A percentile compares a stretch with the other conserved stretches of the same genome.
These are phyloP conservation scores for Kodamaea anthophila DNA, from an alignment of 1,139 yeast species.

Conservation along the genomic window DNA sequence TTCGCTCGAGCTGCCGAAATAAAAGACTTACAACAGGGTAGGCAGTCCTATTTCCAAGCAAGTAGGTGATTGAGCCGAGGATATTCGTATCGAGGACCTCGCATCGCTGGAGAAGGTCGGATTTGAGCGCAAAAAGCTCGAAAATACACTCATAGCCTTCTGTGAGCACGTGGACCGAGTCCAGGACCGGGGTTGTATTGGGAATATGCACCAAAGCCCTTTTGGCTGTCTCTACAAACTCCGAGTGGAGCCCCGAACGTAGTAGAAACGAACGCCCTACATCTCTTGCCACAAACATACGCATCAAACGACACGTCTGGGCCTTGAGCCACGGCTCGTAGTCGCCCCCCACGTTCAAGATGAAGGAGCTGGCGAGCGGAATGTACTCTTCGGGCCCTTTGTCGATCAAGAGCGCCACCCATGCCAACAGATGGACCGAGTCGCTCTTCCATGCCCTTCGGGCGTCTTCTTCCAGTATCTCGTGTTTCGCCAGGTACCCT, in stretches of 20 bases:
- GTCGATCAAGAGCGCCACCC: constrained; percentile 25
- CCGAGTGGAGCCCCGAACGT: constrained; percentile 35
- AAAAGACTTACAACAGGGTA: constrained; percentile 10
- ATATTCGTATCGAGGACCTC: constrained; percentile 19
- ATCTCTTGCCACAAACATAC: constrained; percentile 4
- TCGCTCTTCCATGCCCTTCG: constrained; percentile 28
- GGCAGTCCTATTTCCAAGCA: constrained; percentile 8
- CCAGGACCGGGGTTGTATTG: constrained; percentile 29
- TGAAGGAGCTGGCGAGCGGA: constrained; percentile 46
- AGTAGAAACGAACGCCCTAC: constrained; percentile 9
- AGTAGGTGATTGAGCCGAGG: constrained; percentile 18
- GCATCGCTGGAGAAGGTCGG: constrained; percentile 9
- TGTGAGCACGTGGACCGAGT: constrained; percentile 18
- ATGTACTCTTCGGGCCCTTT: constrained; percentile 13
- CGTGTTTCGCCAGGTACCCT: constrained; percentile 20
- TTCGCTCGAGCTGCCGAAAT: constrained; percentile 11
- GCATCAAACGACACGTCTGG: constrained; percentile 36
- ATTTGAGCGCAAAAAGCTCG: constrained; percentile 10
- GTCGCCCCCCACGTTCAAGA: constrained; percentile 47
- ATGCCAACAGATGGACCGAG: constrained; percentile 19
- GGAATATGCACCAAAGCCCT: constrained; percentile 43
- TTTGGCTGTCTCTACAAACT: constrained; percentile 37
- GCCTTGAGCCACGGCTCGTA: constrained; percentile 39
- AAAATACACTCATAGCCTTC: constrained; percentile 20
- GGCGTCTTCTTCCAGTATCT: constrained; percentile 18